Percentiles rank a stretch among this genome's conserved stretches.
phyloP scores from a whole-genome alignment of 2,329 filamentous ascomycete genomes.

The Hymenoscyphus infarciens region DNA sequence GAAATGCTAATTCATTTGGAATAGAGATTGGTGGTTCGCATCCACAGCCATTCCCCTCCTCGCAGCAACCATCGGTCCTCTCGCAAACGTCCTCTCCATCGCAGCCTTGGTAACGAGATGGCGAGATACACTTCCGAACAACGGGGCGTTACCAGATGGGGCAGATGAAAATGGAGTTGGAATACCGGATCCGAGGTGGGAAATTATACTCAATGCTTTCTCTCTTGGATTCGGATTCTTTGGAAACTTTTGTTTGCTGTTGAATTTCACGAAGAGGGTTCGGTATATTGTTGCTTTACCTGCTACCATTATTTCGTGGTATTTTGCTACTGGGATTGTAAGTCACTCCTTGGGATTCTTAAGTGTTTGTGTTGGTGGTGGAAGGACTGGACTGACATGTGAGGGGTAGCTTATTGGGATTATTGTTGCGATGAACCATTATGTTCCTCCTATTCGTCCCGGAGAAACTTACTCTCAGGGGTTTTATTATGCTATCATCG shows the following conservation, averaged over 20 bases:
- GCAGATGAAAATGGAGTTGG: slow-evolving; percentile 49
- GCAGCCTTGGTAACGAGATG: slow-evolving; percentile 63
- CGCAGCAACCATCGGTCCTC: slow-evolving; percentile 64
- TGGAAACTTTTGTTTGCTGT: slow-evolving; percentile 64
- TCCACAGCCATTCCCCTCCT: slow-evolving; percentile 52
- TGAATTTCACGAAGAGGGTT: slow-evolving; percentile 65
- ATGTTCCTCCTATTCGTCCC: slow-evolving; percentile 44
- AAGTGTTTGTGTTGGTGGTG: not conserved
- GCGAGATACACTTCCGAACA: slow-evolving; percentile 48
- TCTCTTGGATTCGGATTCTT: slow-evolving; percentile 62
- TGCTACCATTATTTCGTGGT: slow-evolving; percentile 64
- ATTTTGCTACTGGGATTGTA: slow-evolving; percentile 56
- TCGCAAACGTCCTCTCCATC: slow-evolving; percentile 68
- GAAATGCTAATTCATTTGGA: not conserved
- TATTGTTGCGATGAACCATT: slow-evolving; percentile 53
- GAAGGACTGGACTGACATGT: not conserved
- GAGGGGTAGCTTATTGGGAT: slow-evolving; percentile 51
- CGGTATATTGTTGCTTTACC: slow-evolving; percentile 67
- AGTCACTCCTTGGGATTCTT: slow-evolving; percentile 51
- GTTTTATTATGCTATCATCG: slow-evolving; percentile 66
- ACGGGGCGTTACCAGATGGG: slow-evolving; percentile 42
- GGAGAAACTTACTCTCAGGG: slow-evolving; percentile 60
- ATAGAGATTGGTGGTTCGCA: slow-evolving; percentile 41
- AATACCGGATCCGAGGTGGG: slow-evolving; percentile 59
- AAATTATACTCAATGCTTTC: slow-evolving; percentile 58